A percentile compares a stretch with the other conserved stretches of the same genome.
Evolutionary conservation across 495 filamentous ascomycete genomes (phyloP).

Genomic region (Haplographium delicatum): DNA sequence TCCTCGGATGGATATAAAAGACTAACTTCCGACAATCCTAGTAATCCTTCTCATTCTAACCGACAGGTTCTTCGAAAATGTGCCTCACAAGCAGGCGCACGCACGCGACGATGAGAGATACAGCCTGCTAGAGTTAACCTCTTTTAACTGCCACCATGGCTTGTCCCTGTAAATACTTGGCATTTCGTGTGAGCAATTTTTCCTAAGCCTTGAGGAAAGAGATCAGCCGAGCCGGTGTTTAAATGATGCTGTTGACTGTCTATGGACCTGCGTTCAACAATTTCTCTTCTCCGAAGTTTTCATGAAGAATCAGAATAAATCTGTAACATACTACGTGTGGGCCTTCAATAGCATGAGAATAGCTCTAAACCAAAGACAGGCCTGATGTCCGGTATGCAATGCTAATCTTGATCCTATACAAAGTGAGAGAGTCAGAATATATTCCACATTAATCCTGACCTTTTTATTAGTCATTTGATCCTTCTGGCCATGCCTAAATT

Average conservation of each 20-base stretch:
- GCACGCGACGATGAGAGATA: background rate
- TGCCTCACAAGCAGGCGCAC: slow-evolving; percentile 5
- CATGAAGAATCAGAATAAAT: background rate
- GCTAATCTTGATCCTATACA: slow-evolving; percentile 4
- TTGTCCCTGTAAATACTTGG: background rate
- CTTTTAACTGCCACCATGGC: slow-evolving; percentile 3
- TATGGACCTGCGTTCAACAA: slow-evolving; percentile 2
- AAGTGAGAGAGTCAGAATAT: slow-evolving; percentile 1
- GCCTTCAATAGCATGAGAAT: slow-evolving; percentile 2
- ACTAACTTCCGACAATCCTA: slow-evolving; percentile 1
- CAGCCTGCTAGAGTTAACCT: background rate
- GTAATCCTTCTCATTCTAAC: slow-evolving; percentile 2
- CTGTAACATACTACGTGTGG: slow-evolving; percentile 1
- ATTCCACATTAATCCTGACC: slow-evolving; percentile 1
- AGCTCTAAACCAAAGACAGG: background rate
- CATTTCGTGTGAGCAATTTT: slow-evolving; percentile 3
- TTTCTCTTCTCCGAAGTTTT: background rate
- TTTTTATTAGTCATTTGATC: slow-evolving; percentile 1
- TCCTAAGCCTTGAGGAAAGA: slow-evolving; percentile 2
- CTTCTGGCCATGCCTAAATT: slow-evolving; percentile 1
- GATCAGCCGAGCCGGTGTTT: background rate
- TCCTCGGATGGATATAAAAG: too few species aligned
- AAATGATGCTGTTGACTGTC: background rate
- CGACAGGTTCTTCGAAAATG: slow-evolving; percentile 1
- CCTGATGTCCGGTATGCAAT: slow-evolving; percentile 3